phyloP scores from a whole-genome alignment of 768 basidiomycete genomes.

The Pisolithus microcarpus region DNA sequence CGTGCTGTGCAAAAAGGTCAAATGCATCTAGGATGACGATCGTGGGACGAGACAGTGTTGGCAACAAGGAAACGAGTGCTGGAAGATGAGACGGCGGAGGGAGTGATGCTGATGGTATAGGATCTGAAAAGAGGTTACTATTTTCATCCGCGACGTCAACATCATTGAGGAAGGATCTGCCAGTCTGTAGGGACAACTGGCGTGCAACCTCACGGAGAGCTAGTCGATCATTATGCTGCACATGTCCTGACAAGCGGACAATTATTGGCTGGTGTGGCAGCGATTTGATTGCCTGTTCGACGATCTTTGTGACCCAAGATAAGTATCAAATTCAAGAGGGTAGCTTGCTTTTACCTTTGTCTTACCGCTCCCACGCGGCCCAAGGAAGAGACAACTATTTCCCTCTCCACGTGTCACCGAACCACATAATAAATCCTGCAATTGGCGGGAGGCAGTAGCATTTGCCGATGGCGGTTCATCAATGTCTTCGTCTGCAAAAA shows the following conservation, averaged over 20 bases:
- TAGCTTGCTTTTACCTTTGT: constrained; percentile 46
- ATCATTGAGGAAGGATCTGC: constrained; percentile 43
- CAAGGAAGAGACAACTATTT: constrained; percentile 85
- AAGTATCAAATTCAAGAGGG: constrained; percentile 3
- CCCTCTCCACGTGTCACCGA: constrained; percentile 80
- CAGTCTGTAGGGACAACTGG: constrained; percentile 75
- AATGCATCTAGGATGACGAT: constrained; percentile 86
- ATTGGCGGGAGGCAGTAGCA: constrained; percentile 44
- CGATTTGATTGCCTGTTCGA: constrained; percentile 48
- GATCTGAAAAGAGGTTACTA: constrained; percentile 47
- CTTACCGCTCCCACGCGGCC: constrained; percentile 84
- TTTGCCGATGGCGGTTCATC: constrained; percentile 40
- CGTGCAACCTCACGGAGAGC: constrained; percentile 91
- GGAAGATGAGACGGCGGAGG: constrained; percentile 68
- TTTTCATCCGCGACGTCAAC: constrained; percentile 29
- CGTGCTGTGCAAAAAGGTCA: constrained; percentile 88
- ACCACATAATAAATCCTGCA: constrained; percentile 61
- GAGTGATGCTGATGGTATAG: constrained; percentile 30
- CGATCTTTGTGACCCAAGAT: constrained; percentile 35
- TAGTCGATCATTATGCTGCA: constrained; percentile 77
- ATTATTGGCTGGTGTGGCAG: constrained; percentile 53
- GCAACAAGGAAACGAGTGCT: constrained; percentile 65
- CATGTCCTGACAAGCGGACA: constrained; percentile 78
- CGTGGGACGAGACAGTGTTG: constrained; percentile 73
- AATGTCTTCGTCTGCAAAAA: constrained; percentile 21